phyloP scores from a whole-genome alignment of 169 alveolate species.

The Plasmodium adleri region DNA sequence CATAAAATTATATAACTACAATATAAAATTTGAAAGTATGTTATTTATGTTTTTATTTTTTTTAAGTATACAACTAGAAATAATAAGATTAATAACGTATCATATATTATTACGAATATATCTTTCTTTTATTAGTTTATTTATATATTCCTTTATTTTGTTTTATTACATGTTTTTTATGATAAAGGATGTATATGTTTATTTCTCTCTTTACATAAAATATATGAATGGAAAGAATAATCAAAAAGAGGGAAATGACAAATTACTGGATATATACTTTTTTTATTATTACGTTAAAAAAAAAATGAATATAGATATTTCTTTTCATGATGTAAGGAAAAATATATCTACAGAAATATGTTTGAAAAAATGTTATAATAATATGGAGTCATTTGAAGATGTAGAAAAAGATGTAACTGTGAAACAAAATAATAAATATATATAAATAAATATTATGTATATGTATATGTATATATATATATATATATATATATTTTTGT shows the following conservation, averaged over 20 bases:
- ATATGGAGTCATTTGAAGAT: not conserved
- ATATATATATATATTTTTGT: not conserved
- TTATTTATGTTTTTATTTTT: conserved; percentile 73
- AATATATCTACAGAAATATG: not conserved
- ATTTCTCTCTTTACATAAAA: conserved; percentile 19
- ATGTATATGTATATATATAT: too few species aligned
- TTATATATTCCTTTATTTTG: conserved; percentile 64
- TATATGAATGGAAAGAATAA: conserved; percentile 19
- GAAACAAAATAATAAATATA: conserved; percentile 3
- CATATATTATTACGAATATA: conserved; percentile 26
- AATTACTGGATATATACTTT: conserved; percentile 1
- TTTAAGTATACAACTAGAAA: conserved; percentile 72
- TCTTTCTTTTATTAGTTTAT: conserved; percentile 42
- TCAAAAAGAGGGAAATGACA: not conserved
- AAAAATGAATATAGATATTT: conserved; percentile 19
- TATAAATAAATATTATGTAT: not conserved
- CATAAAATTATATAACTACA: conserved; percentile 14
- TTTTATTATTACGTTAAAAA: conserved; percentile 47
- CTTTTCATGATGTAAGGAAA: not conserved
- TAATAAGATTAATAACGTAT: conserved; percentile 67
- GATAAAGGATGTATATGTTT: conserved; percentile 62
- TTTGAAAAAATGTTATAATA: conserved; percentile 3
- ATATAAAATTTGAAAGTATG: conserved; percentile 37
- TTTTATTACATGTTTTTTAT: conserved; percentile 62
- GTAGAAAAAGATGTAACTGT: conserved; percentile 3